Evolutionary conservation across 108 stramenopile genomes (phyloP), one percentile per base, ranked within the genome.

Genomic region (Nitzschia putrida): DNA sequence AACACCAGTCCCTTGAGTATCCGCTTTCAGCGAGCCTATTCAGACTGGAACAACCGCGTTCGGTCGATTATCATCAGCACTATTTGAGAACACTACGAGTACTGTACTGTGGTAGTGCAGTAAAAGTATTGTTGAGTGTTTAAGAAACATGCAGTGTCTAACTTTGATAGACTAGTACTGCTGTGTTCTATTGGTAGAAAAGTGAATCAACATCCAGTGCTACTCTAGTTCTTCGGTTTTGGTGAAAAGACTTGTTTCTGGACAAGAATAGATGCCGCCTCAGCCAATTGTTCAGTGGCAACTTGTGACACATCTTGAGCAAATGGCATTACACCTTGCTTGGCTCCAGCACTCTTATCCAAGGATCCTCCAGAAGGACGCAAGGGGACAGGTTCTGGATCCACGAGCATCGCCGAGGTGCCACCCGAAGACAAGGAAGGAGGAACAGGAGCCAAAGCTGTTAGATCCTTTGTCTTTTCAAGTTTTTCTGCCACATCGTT

Each of bases 181-280:
- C 29, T 34, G 29, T 3, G 4, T 34, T 34, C 29, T 34, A 34
- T 34, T 1, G 29, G 29, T 1, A 34, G 29, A 34, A 34, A 34
- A 34, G 29, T 34, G 29, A 34, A 34, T 3, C 29, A 1, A 34
- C 29, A 34, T 34, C 29, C 29, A 1, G 1, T 34, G 29, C 1
- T 4, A 49, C 18, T 18, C 47, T 49, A 49, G 47, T 16, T 16
- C n/a, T 49, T 1, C 6, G 54, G 54, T 1, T 49, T 1, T 49
- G 54, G 54, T 1, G 23, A 1, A 51, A 71, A 71, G 8, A 71
- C 49, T 34, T 71, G 58, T 40, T 57, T 22, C 26, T 71, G 55
- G n/a, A 61, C 37, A 7, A 40, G 43, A 11, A 21, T 50, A 21
- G 54, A 22, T 25, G 69, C 60, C 10, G 45, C 49, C 14, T 57